Evolutionary conservation across 2,329 filamentous ascomycete species (phyloP).

Genomic region (Aspergillus sojae): DNA sequence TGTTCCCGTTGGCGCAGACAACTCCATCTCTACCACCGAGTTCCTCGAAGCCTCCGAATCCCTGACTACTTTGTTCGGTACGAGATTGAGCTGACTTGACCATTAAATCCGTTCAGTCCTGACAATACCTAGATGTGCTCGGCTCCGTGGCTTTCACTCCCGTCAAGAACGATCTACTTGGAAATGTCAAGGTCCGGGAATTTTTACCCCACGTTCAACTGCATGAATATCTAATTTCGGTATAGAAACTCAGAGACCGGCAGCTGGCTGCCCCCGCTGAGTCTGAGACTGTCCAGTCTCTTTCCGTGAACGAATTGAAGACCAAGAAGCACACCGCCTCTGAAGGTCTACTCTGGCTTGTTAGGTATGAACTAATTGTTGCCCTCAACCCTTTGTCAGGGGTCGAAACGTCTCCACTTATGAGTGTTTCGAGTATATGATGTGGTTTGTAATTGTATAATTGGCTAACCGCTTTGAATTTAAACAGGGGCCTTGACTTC

Average conservation of each 20-base stretch:
- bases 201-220: slow-evolving; percentile 8
- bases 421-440: slow-evolving; percentile 3
- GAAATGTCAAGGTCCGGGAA: slow-evolving; percentile 79
- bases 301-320: slow-evolving; percentile 85
- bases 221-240: slow-evolving; percentile 14
- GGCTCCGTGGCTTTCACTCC: slow-evolving; percentile 77
- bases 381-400: neutral
- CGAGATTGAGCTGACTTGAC: slow-evolving; percentile 15
- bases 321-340: slow-evolving; percentile 84
- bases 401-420: slow-evolving; percentile 4
- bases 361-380: slow-evolving; percentile 59
- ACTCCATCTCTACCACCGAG: slow-evolving; percentile 77
- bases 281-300: slow-evolving; percentile 81
- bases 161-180: slow-evolving; percentile 87
- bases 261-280: slow-evolving; percentile 76
- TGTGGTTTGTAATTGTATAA: neutral
- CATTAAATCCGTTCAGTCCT: slow-evolving; percentile 10
- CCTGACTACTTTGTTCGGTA: slow-evolving; percentile 84
- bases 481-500: slow-evolving; percentile 82
- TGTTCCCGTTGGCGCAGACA: slow-evolving; percentile 75
- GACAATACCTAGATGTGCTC: slow-evolving; percentile 55
- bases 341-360: slow-evolving; percentile 88
- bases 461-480: slow-evolving; percentile 11
- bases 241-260: slow-evolving; percentile 84
- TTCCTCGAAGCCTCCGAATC: slow-evolving; percentile 92